These are phyloP conservation scores for Auriscalpium orientale DNA, from an alignment of 768 basidiomycete genomes.

Conservation along the genomic window DNA sequence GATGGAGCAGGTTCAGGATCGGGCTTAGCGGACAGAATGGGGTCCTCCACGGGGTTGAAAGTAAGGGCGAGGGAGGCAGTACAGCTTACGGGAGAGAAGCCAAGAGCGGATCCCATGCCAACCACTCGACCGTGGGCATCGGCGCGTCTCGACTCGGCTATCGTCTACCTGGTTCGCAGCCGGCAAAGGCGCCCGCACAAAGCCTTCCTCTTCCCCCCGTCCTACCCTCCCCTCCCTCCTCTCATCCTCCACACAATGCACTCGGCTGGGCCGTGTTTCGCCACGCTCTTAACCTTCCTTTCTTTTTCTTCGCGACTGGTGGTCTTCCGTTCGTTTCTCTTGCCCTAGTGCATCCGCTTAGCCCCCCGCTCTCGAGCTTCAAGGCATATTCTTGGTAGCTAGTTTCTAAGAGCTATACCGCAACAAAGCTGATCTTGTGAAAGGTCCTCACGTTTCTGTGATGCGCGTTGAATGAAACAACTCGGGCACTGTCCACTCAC, in stretches of 20 bases:
- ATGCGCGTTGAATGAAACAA: conserved; percentile 38
- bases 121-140: too few relatives aligned
- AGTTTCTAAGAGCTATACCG: background rate
- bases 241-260: background rate
- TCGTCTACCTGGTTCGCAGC: too few relatives aligned
- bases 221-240: background rate
- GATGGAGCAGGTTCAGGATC: too few relatives aligned
- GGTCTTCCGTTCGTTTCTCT: conserved; percentile 15
- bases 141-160: too few relatives aligned
- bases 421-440: background rate
- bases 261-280: conserved; percentile 11
- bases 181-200: too few relatives aligned
- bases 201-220: background rate
- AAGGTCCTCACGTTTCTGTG: conserved; percentile 1
- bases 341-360: conserved; percentile 37
- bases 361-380: conserved; percentile 15
- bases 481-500: conserved; percentile 31
- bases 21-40: too few relatives aligned
- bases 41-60: too few relatives aligned
- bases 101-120: too few relatives aligned
- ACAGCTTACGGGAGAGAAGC: too few relatives aligned
- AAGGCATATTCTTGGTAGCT: conserved; percentile 1
- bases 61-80: too few relatives aligned
- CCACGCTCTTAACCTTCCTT: conserved; percentile 12
- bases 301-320: conserved; percentile 15